Conservation (phyloP, 495 filamentous ascomycete genomes). For the Peziza echinospora region DNA sequence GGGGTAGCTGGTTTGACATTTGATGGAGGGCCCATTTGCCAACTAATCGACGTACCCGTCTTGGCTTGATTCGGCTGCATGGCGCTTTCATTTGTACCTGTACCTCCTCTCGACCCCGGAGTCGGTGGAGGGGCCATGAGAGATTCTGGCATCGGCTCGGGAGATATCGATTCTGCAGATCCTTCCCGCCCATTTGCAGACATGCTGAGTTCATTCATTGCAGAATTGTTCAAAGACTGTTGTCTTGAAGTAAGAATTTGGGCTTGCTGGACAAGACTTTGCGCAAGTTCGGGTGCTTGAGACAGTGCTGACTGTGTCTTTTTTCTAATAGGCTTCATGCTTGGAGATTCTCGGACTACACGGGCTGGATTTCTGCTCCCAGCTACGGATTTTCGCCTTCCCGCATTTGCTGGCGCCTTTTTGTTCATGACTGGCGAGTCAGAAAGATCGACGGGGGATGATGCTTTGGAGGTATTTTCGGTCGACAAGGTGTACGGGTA, state of each 20-base stretch:
- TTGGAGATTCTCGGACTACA: slow-evolving; percentile 55
- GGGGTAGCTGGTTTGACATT: slow-evolving; percentile 42
- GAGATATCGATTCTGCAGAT: slow-evolving; percentile 48
- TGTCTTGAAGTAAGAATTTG: slow-evolving; percentile 4
- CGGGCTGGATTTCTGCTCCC: slow-evolving; percentile 20
- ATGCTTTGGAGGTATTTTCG: slow-evolving; percentile 3
- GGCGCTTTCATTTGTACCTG: slow-evolving; percentile 33
- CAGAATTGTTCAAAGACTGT: slow-evolving; percentile 2
- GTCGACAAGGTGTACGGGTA: slow-evolving; percentile 8
- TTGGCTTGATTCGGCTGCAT: slow-evolving; percentile 13
- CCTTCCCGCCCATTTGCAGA: slow-evolving; percentile 29
- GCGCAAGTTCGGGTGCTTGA: slow-evolving; percentile 10
- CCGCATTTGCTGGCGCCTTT: slow-evolving; percentile 27
- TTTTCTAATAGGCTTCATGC: slow-evolving; percentile 55
- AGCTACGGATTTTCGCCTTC: slow-evolving; percentile 27
- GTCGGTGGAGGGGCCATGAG: slow-evolving; percentile 43
- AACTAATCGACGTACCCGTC: not conserved
- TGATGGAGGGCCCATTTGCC: slow-evolving; percentile 3
- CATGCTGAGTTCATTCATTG: not conserved
- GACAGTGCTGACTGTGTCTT: slow-evolving; percentile 21
- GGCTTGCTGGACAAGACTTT: slow-evolving; percentile 8
- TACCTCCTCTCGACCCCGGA: slow-evolving; percentile 30
- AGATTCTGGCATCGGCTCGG: slow-evolving; percentile 44
- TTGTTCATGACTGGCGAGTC: slow-evolving; percentile 24
- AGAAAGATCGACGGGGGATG: slow-evolving; percentile 20